phyloP scores from a whole-genome alignment of 345 rosid species.

The Linum tenue region DNA sequence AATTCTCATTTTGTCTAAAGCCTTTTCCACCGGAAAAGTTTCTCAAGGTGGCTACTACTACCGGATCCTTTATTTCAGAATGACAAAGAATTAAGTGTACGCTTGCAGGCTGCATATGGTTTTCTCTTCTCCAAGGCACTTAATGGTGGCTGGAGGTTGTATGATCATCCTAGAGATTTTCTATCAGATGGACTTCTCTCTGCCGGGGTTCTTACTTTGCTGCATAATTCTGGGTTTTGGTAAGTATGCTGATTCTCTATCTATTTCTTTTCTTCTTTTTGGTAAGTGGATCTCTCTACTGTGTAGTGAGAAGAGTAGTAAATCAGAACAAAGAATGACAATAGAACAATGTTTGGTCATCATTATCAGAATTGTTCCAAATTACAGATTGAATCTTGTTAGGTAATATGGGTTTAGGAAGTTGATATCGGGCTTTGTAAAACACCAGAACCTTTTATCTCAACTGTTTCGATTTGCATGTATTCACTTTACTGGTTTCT shows the following conservation, averaged over 20 bases:
- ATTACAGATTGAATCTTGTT: no score
- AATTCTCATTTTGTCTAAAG: no score
- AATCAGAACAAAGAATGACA: not conserved
- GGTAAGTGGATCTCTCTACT: not conserved
- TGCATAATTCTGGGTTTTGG: conserved; percentile 74
- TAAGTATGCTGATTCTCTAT: conserved; percentile 18
- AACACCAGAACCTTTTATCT: no score
- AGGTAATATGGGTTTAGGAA: no score
- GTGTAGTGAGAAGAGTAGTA: not conserved
- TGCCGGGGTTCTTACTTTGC: conserved; percentile 70
- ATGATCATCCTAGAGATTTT: conserved; percentile 67
- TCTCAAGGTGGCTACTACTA: not conserved
- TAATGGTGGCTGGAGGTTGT: conserved; percentile 82
- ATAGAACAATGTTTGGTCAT: not conserved
- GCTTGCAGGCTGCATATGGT: conserved; percentile 82
- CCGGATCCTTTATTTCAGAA: conserved; percentile 1
- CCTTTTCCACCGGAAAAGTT: not conserved
- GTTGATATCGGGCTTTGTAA: no score
- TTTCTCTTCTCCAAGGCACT: conserved; percentile 95
- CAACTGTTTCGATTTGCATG: no score
- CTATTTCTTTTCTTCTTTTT: not conserved
- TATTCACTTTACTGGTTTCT: no score
- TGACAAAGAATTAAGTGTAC: not conserved
- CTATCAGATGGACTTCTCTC: conserved; percentile 80
- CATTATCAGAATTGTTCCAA: no score